These are phyloP conservation scores for Sporothrix protearum DNA, from an alignment of 2,329 filamentous ascomycete species.

Conservation along the genomic window DNA sequence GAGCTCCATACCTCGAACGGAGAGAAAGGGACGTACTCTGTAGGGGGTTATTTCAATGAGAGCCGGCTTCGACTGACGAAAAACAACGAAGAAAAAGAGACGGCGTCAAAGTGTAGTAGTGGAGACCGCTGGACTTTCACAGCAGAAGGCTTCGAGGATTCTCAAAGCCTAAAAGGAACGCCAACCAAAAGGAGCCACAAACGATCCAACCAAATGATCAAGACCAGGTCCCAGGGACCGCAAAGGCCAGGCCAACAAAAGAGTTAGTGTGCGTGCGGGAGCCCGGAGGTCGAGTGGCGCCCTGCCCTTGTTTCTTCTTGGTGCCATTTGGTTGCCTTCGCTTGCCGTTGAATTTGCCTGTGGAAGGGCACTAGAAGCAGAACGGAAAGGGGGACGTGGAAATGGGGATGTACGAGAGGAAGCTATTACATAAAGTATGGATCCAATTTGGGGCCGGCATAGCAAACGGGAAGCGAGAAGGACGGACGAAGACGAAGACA, in stretches of 20 bases:
- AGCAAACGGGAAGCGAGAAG: background rate
- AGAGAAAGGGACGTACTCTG: background rate
- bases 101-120: background rate
- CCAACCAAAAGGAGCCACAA: background rate
- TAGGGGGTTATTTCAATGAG: background rate
- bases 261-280: conserved; percentile 7
- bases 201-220: background rate
- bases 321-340: background rate
- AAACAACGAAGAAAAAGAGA: background rate
- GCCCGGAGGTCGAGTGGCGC: background rate
- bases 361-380: conserved; percentile 14
- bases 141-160: background rate
- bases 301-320: background rate
- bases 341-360: background rate
- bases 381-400: conserved; percentile 5
- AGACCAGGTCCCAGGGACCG: background rate
- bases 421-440: conserved; percentile 19
- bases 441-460: conserved; percentile 5
- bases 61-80: background rate
- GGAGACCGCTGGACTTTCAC: background rate
- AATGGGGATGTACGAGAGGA: background rate
- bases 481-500: background rate
- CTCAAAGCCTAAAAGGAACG: background rate
- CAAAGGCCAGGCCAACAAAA: background rate
- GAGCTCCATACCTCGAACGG: background rate